Evolutionary conservation across 192 early-diverging fungal species (phyloP).

Genomic region (Gryganskiella cystojenkinii): DNA sequence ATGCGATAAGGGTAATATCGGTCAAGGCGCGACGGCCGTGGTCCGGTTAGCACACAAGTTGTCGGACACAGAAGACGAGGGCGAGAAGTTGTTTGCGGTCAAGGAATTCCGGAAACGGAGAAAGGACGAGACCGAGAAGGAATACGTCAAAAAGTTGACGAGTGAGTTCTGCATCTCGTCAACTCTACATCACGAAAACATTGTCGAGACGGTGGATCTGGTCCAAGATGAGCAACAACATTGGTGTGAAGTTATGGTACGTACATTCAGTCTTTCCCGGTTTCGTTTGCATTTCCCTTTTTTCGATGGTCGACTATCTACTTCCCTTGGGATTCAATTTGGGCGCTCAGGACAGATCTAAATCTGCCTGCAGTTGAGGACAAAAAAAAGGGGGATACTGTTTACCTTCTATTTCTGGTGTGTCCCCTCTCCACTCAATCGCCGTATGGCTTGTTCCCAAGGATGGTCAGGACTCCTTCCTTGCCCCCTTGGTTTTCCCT

Average conservation of each 20-base stretch:
- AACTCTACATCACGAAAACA: conserved; percentile 88
- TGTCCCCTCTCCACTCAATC: no score
- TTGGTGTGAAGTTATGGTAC: conserved; percentile 84
- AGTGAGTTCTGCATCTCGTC: conserved; percentile 97
- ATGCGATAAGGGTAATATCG: conserved; percentile 80
- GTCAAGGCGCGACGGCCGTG: conserved; percentile 91
- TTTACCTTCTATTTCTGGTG: no score
- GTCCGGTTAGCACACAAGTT: conserved; percentile 88
- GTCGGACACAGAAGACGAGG: conserved; percentile 63
- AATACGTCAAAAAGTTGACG: conserved; percentile 95
- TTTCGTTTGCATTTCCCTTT: not conserved
- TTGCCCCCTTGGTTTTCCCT: no score
- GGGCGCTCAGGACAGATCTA: no score
- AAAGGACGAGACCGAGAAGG: conserved; percentile 90
- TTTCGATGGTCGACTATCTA: not conserved
- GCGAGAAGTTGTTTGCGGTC: conserved; percentile 82
- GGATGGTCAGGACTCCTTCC: no score
- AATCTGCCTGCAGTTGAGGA: no score
- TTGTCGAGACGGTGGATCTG: conserved; percentile 95
- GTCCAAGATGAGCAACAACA: conserved; percentile 90
- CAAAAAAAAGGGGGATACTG: no score
- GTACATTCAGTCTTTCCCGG: conserved; percentile 17
- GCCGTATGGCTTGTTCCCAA: no score
- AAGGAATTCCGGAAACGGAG: conserved; percentile 93
- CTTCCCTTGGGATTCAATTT: no score